phyloP scores from a whole-genome alignment of 805 yeast genomes.

The Debaryomyces castellii region DNA sequence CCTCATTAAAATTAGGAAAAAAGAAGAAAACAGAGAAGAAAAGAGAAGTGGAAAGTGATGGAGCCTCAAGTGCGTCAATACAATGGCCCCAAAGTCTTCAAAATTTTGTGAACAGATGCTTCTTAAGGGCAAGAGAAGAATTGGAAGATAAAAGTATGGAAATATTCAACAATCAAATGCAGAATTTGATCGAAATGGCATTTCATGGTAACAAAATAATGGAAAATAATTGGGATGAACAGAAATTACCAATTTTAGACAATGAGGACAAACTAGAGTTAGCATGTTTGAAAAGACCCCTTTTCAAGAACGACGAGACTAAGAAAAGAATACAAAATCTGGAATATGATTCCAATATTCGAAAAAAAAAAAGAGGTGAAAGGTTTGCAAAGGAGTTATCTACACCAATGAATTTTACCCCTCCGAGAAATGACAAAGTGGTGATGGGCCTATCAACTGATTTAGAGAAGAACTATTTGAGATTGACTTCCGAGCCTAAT shows the following conservation, averaged over 20 bases:
- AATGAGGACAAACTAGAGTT: slow-evolving; percentile 11
- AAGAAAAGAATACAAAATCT: not conserved
- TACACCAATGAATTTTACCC: slow-evolving; percentile 1
- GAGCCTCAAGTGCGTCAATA: not conserved
- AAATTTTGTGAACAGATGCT: slow-evolving; percentile 49
- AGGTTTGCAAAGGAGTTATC: slow-evolving; percentile 42
- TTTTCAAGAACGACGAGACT: not conserved
- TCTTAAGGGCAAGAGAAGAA: slow-evolving; percentile 34
- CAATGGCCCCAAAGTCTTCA: slow-evolving; percentile 58
- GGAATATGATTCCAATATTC: slow-evolving; percentile 27
- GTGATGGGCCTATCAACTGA: slow-evolving; percentile 62
- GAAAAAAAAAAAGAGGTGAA: slow-evolving; percentile 45
- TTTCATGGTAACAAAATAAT: slow-evolving; percentile 42
- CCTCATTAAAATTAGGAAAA: slow-evolving; percentile 7
- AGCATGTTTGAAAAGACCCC: slow-evolving; percentile 7
- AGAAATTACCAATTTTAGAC: slow-evolving; percentile 48
- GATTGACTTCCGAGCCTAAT: slow-evolving; percentile 90
- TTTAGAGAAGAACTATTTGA: slow-evolving; percentile 75
- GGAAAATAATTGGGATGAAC: slow-evolving; percentile 54
- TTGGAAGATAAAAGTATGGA: slow-evolving; percentile 34
- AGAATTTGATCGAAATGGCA: slow-evolving; percentile 48
- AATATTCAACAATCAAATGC: slow-evolving; percentile 50
- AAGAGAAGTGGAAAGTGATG: not conserved
- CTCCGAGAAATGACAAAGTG: slow-evolving; percentile 11
- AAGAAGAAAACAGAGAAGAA: slow-evolving; percentile 1